Base-by-base conservation (phyloP, 768 basidiomycete genomes). In the Lyophyllum atratum region DNA sequence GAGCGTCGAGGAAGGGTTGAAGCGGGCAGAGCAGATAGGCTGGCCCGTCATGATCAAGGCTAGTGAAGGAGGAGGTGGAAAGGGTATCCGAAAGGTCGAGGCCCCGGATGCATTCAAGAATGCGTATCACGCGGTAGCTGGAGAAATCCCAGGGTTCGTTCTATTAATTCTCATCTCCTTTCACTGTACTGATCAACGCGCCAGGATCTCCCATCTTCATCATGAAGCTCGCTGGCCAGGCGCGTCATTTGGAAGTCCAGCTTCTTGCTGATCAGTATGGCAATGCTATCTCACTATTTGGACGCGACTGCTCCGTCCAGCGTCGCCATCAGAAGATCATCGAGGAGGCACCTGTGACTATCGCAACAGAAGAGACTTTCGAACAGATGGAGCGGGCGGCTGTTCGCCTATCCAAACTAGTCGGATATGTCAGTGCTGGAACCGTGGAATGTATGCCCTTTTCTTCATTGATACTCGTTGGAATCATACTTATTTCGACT, bases 1-100 rank as follows among this genome's bases (percentile, higher is more conserved):
- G 46, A 83, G 75, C 40, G 93, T 95, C 43, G 93, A 94, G 70
- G 88, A 97, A 61, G 97, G 97, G 21, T 70, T 98, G 55, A 73
- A 77, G 59, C 86, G 81, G 66, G 92, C 96, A 0, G 88, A 93
- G 70, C 75, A 85, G 69, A 97, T 99, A 49, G 95, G 96, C 11
- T 98, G 85, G 82, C 97, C 97, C 0, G 86, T 99, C 60, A 99
- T 99, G 97, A 98, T 99, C 79, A 99, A 99, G 79, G 97, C 97
- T 5, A 94, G 92, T 61, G 97, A 99, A 73, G 97, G 97, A 62
- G 97, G 97, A 64, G 97, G 97, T 73, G 97, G 97, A 57, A 99
- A 99, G 74, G 97, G 97, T 75, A 99, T 99, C 58, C 82, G 97
- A 53, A 98, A 92, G 77, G 97, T 99, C 26, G 93, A 96, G 49